Evolutionary conservation across 495 filamentous ascomycete species (phyloP), one percentile per base, ranked within the genome.

Genomic region (Eremomyces bilateralis): DNA sequence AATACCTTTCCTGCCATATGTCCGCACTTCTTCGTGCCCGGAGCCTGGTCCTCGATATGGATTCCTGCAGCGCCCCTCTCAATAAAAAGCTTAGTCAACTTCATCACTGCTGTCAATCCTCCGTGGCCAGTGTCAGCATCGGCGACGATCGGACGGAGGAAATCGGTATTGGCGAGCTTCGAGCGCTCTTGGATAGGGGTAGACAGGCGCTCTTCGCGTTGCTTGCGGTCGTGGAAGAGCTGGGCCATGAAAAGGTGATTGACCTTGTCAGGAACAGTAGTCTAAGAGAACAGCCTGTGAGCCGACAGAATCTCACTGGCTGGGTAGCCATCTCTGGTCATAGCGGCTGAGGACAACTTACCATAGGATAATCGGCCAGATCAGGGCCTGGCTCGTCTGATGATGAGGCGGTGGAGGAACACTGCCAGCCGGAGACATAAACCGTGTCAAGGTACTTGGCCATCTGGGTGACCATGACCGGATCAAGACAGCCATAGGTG

Each of bases 1-100:
- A 97, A 66, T 20, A 97, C 88, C 63, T 97, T 97, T 45, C 88
- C 88, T 42, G 88, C 88, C 88, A 97, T 97, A 59, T 97, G 88
- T 37, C 88, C 88, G 51, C 88, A 97, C 64, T 97, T 97, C 71
- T 97, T 97, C 24, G 88, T 97, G 27, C 88, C 88, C 1, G 88
- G 85, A 6, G 88, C 88, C 58, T 97, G 88, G 51, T 97, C 88
- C 58, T 97, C 88, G 42, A 97, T 94, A 56, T 97, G 88, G 48
- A 97, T 93, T 46, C 88, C 88, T 28, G 88, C 88, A 21, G 88
- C 88, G 50, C 88, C 88, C 47, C 84, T 82, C 64, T 97, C 88
- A 41, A 97, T 60, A 60, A 97, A 97, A 13, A 97, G 66, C 62
- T 92, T 92, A 34, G 88, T 97, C 35, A 97, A 71, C 65, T 97